Base-by-base conservation (phyloP, 179 eudicot genomes). In the Heliamphora pulchella region DNA sequence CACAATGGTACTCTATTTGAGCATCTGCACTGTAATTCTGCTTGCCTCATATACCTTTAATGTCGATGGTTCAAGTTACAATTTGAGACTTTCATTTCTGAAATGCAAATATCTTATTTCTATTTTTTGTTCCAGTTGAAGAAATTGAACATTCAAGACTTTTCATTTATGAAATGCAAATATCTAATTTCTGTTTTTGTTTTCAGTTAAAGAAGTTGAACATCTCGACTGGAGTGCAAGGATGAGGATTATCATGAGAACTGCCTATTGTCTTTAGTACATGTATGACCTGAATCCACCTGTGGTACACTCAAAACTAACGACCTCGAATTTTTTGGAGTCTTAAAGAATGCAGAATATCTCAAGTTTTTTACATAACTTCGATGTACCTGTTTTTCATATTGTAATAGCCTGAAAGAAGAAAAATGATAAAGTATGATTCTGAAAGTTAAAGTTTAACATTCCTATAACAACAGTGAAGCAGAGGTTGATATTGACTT, bases 1-100 rank as follows among this genome's bases (percentile, higher is more conserved):
- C 93, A 97, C 61, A 91, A 89, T 84, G 98, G 98, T 78, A 92
- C 97, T 43, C 91, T 93, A 46, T 92, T 92, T 74, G 97, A 93
- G 89, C 97, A 93, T 87, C 79, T 93, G 82, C 92, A 93, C 73
- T 82, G 97, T 93, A 55, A 88, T 91, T 84, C 9, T 83, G 39
- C 64, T 5, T 46, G 58, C 69, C 51, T 15, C 53, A 8, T 75
- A 58, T 43, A 72, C 11, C 18, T 11, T 79, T 74, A 15, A 15
- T 1, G 17, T 63, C 4, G 67, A 9, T 5, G 67, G 9, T n/a
- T 20, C 31, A 31, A 31, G 31, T 31, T 31, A 31, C 0, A 31
- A 31, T 31, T 31, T 0, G 31, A 31, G 31, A 31, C 31, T 31
- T 31, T 31, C 31, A 31, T 31, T 31, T 31, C 31, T 31, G 31